Percentiles rank a stretch among this genome's conserved stretches.
Evolutionary conservation across 2,329 filamentous ascomycete species (phyloP).

Genomic region (Ophiostoma fasciatum): DNA sequence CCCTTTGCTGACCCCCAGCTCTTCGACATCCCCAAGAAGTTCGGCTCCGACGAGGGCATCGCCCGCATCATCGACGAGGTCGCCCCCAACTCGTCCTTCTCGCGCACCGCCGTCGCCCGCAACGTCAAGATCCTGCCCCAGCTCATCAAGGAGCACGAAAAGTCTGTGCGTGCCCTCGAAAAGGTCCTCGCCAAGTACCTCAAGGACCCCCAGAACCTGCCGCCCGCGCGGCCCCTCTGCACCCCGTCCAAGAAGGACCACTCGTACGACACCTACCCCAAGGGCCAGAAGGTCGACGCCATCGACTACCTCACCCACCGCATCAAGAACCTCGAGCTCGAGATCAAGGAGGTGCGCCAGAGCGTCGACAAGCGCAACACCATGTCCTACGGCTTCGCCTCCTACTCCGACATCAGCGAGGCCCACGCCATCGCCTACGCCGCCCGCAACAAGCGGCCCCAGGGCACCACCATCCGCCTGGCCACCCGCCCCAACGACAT

Average conservation of each 20-base stretch:
- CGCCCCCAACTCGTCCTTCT: conserved; percentile 63
- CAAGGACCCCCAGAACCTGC: conserved; percentile 70
- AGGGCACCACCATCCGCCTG: conserved; percentile 61
- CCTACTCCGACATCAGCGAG: conserved; percentile 75
- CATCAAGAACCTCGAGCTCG: conserved; percentile 66
- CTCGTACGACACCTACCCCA: conserved; percentile 46
- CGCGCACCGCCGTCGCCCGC: conserved; percentile 68
- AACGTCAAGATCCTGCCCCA: conserved; percentile 85
- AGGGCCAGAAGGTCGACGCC: conserved; percentile 69
- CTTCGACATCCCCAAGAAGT: conserved; percentile 67
- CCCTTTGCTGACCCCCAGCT: conserved; percentile 35
- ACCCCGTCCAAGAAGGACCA: conserved; percentile 68
- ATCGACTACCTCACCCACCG: conserved; percentile 85
- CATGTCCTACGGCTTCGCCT: conserved; percentile 87
- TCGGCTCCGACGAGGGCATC: conserved; percentile 73
- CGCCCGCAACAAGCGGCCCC: conserved; percentile 64
- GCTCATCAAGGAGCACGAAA: conserved; percentile 70
- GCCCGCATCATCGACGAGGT: conserved; percentile 68
- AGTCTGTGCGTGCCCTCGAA: conserved; percentile 70
- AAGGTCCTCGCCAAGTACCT: conserved; percentile 77
- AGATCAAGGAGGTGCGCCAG: conserved; percentile 71
- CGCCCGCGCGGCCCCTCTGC: conserved; percentile 62
- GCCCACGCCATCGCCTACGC: conserved; percentile 79
- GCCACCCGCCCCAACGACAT: conserved; percentile 82
- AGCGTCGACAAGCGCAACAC: conserved; percentile 77